These are phyloP conservation scores for Solanum chiquidenum DNA, from an alignment of 257 asterid genomes.

Conservation along the genomic window DNA sequence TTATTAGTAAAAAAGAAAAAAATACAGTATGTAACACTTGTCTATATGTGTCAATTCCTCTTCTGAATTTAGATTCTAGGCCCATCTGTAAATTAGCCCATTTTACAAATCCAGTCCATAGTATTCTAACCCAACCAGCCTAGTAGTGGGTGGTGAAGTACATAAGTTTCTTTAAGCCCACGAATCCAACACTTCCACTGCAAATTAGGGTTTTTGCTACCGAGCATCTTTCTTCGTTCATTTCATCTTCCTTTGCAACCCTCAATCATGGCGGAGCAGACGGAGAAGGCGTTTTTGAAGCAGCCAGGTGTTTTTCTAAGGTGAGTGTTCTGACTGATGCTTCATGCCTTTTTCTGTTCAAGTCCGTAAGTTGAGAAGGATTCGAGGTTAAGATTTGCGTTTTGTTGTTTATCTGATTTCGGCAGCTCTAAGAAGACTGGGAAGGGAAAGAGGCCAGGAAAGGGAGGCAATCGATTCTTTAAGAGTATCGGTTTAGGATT, in stretches of 20 bases:
- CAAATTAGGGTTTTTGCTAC: background rate
- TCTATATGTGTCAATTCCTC: too few relatives aligned
- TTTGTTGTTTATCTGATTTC: background rate
- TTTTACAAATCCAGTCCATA: background rate
- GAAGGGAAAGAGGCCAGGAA: constrained; percentile 40
- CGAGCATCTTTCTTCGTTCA: background rate
- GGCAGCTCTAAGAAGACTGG: constrained; percentile 37
- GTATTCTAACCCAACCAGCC: background rate
- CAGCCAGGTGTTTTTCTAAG: constrained; percentile 12
- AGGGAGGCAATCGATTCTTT: constrained; percentile 34
- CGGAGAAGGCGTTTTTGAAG: constrained; percentile 14
- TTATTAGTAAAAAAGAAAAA: too few relatives aligned
- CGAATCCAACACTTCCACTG: background rate
- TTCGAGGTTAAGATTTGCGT: background rate
- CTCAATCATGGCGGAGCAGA: constrained; percentile 8
- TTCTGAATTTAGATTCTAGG: background rate
- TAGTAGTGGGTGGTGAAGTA: background rate
- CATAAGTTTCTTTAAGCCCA: background rate
- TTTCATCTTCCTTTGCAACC: background rate
- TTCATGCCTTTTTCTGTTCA: background rate
- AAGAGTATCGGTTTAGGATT: constrained; percentile 39
- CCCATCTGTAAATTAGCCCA: background rate
- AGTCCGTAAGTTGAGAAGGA: too few relatives aligned
- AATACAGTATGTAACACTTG: too few relatives aligned
- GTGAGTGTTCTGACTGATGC: background rate